A percentile compares a stretch with the other conserved stretches of the same genome.
Conservation (phyloP, 129 eudicot species). For the Ambrosia artemisiifolia region DNA sequence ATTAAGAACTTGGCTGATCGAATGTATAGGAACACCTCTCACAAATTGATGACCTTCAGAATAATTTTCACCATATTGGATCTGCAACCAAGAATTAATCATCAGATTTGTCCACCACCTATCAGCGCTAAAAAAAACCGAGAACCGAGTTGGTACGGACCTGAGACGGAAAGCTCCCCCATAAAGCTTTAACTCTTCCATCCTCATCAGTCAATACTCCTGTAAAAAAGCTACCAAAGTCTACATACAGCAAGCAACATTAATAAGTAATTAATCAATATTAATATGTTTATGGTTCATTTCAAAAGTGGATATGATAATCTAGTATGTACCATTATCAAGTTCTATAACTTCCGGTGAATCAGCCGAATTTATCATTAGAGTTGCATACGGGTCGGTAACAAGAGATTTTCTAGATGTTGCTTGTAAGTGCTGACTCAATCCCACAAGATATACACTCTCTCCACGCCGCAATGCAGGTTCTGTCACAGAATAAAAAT, state of each 20-base stretch:
- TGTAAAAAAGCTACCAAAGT: slow-evolving; percentile 88
- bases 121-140: neutral
- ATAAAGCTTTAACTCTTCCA: slow-evolving; percentile 89
- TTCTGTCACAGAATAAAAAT: slow-evolving; percentile 38
- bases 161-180: slow-evolving; percentile 96
- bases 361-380: slow-evolving; percentile 76
- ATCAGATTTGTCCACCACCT: too few species aligned
- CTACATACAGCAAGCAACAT: slow-evolving; percentile 36
- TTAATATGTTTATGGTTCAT: neutral
- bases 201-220: slow-evolving; percentile 78
- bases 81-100: slow-evolving; percentile 37
- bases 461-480: slow-evolving; percentile 31
- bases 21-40: slow-evolving; percentile 82
- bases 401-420: slow-evolving; percentile 91
- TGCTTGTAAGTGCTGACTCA: slow-evolving; percentile 84
- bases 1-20: slow-evolving; percentile 62
- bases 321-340: neutral
- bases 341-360: slow-evolving; percentile 88
- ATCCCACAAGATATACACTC: slow-evolving; percentile 85
- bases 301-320: slow-evolving; percentile 1
- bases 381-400: slow-evolving; percentile 80
- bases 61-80: slow-evolving; percentile 64
- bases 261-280: slow-evolving; percentile 7
- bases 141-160: slow-evolving; percentile 31
- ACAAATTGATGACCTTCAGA: slow-evolving; percentile 85